These are phyloP conservation scores for Kluyveromyces dobzhanskii DNA, from an alignment of 805 yeast species.

Conservation along the genomic window DNA sequence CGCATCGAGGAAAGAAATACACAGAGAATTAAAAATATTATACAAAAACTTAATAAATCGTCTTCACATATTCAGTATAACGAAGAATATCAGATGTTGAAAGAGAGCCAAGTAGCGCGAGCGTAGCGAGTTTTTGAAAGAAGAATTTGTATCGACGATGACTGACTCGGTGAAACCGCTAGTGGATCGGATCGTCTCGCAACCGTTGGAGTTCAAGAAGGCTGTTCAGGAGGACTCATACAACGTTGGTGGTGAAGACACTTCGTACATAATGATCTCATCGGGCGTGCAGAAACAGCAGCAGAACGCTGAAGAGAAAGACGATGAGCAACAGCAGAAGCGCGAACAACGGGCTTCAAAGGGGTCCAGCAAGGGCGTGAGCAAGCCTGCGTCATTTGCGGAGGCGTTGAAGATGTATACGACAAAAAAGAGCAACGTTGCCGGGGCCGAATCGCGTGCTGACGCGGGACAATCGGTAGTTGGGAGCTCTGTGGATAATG, in stretches of 20 bases:
- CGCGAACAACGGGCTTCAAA: background rate
- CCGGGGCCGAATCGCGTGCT: background rate
- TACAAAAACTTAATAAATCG: too few relatives aligned
- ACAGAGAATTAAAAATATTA: too few relatives aligned
- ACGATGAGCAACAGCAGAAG: constrained; percentile 5
- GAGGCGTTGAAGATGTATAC: constrained; percentile 36
- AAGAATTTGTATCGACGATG: background rate
- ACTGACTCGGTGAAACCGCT: constrained; percentile 34
- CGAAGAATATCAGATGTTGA: too few relatives aligned
- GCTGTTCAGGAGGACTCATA: constrained; percentile 49
- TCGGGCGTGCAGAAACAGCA: background rate
- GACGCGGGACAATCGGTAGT: background rate
- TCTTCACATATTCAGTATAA: too few relatives aligned
- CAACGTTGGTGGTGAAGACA: constrained; percentile 32
- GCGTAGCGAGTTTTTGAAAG: background rate
- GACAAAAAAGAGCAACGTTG: background rate
- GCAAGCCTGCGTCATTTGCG: constrained; percentile 45
- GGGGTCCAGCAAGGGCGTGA: constrained; percentile 32
- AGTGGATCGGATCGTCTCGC: constrained; percentile 51
- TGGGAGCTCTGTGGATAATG: background rate
- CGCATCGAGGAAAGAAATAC: too few relatives aligned
- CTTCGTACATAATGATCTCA: constrained; percentile 40
- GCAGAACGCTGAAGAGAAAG: constrained; percentile 3
- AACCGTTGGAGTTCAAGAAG: constrained; percentile 54
- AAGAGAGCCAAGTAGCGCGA: too few relatives aligned